Conservation (phyloP, 176 grass and related monocot species). For the Eremochloa ophiuroides region DNA sequence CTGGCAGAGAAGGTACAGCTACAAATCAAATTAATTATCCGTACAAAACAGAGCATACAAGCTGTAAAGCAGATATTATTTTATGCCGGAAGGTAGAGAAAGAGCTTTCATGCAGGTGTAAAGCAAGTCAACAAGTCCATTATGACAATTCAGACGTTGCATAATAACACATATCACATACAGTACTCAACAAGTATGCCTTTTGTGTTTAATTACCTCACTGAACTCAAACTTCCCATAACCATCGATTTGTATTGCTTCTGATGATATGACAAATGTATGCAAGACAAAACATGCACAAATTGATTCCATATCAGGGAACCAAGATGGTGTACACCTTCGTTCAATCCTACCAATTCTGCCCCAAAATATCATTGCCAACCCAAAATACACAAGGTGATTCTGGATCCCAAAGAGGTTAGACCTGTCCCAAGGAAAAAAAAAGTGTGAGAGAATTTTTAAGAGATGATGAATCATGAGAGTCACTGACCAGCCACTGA, state of each 20-base stretch:
- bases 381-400: background rate
- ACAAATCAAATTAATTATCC: background rate
- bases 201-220: background rate
- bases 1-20: background rate
- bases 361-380: background rate
- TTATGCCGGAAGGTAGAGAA: conserved; percentile 2
- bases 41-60: conserved; percentile 21
- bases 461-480: conserved; percentile 14
- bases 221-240: background rate
- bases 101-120: conserved; percentile 25
- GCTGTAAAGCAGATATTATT: conserved; percentile 1
- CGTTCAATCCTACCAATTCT: background rate
- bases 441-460: background rate
- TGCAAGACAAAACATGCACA: background rate
- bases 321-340: background rate
- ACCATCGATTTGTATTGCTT: background rate
- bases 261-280: background rate
- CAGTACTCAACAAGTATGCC: background rate
- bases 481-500: conserved; percentile 19
- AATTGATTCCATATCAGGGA: background rate
- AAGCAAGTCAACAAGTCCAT: background rate
- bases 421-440: background rate
- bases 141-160: background rate
- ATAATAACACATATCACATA: conserved; percentile 11
- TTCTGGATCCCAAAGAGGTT: background rate